Base-by-base conservation (phyloP, 331 rosid genomes). In the Quercus lobata region DNA sequence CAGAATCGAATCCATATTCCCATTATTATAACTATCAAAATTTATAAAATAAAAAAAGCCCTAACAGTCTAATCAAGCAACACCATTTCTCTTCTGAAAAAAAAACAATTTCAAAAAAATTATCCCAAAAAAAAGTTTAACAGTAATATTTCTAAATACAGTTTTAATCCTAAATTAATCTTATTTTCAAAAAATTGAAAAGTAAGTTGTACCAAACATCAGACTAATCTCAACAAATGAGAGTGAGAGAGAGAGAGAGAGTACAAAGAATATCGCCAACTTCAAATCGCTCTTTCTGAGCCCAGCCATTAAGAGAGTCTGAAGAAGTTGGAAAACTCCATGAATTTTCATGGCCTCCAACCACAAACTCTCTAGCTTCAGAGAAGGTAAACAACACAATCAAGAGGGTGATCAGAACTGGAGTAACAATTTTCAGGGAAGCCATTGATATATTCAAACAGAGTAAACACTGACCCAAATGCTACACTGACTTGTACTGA, bases 181-280 rank as follows among this genome's bases (percentile, higher is more conserved):
- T 41, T 41, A 41, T 41, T 41, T 41, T 41, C 49, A 41, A 41
- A 9, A 41, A 41, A 41, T 41, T 41, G 49, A 41, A 41, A 41
- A 41, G 14, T 41, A 9, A 41, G 49, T 9, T 41, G 49, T 0
- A 41, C 49, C 1, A 41, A 41, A 3, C 49, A 41, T 9, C 49
- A 41, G 49, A 41, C 49, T 41, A 41, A 49, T 49, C 55, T 11
- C 17, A 10, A 14, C 55, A 49, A 49, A 49, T 32, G 19, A 55
- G 11, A 7, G 16, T 2, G 5, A 16, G 35, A 16, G 19, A 19
- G 35, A 16, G 19, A 19, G 62, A 62, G 72, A 30, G n/a, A 27
- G 17, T 66, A 78, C 86, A 35, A 52, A 78, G 80, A 57, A 32
- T 6, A 69, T 78, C 79, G 17, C 83, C 83, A 4, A 52, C 5